Percentiles rank a stretch among this genome's conserved stretches.
Conservation (phyloP, 2,329 filamentous ascomycete genomes). For the Aureobasidium sp. region DNA sequence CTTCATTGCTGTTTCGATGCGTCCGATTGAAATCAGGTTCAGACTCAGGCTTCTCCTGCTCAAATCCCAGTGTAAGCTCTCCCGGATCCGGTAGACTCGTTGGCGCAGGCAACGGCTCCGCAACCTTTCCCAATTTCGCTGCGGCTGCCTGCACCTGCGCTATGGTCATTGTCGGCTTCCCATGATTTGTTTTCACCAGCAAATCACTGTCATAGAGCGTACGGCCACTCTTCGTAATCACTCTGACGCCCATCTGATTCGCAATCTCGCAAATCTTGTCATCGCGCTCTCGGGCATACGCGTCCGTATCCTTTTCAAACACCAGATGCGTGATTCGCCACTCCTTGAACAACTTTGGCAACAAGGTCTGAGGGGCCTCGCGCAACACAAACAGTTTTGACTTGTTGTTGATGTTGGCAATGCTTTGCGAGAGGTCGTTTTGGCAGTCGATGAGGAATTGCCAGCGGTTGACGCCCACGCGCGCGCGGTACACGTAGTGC, state of each 20-base stretch:
- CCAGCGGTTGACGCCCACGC: constrained; percentile 67
- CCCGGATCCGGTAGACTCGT: constrained; percentile 57
- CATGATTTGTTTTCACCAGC: constrained; percentile 57
- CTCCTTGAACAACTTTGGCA: constrained; percentile 64
- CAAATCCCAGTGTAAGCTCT: constrained; percentile 51
- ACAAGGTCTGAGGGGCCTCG: constrained; percentile 63
- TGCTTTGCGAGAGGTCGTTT: constrained; percentile 58
- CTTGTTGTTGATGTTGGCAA: constrained; percentile 61
- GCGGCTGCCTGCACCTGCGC: constrained; percentile 57
- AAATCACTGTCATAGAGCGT: constrained; percentile 70
- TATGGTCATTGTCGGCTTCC: constrained; percentile 70
- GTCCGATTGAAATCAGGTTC: constrained; percentile 55
- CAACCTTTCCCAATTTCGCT: constrained; percentile 55
- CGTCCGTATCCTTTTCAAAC: constrained; percentile 72
- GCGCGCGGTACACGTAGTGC: constrained; percentile 67
- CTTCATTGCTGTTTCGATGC: constrained; percentile 50
- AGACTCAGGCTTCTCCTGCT: constrained; percentile 46
- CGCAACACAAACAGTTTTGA: constrained; percentile 66
- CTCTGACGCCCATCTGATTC: constrained; percentile 57
- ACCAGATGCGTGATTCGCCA: constrained; percentile 72
- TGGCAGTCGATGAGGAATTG: constrained; percentile 72
- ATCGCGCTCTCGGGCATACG: constrained; percentile 62
- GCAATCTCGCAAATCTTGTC: constrained; percentile 53
- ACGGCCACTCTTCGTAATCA: constrained; percentile 57
- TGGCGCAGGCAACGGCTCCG: constrained; percentile 55